Conservation (phyloP, 768 basidiomycete species). For the Suillus americanus region DNA sequence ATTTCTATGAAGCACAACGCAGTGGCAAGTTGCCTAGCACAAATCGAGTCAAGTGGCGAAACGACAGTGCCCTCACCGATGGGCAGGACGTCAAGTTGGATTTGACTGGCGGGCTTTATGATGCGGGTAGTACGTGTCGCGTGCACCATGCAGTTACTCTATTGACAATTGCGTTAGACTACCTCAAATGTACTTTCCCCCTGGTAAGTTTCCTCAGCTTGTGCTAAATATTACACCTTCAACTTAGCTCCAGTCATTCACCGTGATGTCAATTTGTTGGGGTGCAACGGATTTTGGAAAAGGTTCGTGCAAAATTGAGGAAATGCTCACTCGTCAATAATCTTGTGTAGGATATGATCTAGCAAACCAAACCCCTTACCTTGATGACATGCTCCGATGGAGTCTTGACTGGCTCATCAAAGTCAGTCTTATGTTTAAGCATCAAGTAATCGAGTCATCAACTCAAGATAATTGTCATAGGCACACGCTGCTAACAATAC, state of each 20-base stretch:
- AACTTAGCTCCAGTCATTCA: conserved; percentile 55
- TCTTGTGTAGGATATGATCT: conserved; percentile 65
- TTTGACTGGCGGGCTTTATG: conserved; percentile 86
- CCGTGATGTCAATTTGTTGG: conserved; percentile 88
- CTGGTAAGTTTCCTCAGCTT: conserved; percentile 46
- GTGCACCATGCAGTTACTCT: conserved; percentile 3
- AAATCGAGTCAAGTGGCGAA: conserved; percentile 86
- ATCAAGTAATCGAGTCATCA: neutral
- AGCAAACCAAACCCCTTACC: conserved; percentile 85
- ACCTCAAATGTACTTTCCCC: conserved; percentile 86
- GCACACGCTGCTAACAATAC: conserved; percentile 76
- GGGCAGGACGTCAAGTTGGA: conserved; percentile 74
- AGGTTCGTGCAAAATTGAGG: conserved; percentile 40
- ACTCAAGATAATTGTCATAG: conserved; percentile 35
- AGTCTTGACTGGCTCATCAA: conserved; percentile 91
- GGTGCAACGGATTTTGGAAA: conserved; percentile 81
- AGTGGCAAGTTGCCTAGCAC: conserved; percentile 68
- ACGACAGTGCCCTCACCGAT: conserved; percentile 75
- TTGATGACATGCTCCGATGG: conserved; percentile 92
- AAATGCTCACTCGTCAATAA: conserved; percentile 3
- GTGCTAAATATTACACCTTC: neutral
- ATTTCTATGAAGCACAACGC: conserved; percentile 91
- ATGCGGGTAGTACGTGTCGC: conserved; percentile 73
- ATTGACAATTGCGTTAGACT: conserved; percentile 48
- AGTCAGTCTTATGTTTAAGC: conserved; percentile 38